Evolutionary conservation across 371 early-diverging fungal species (phyloP), one percentile per base, ranked within the genome.

Genomic region (Mortierella sp.): DNA sequence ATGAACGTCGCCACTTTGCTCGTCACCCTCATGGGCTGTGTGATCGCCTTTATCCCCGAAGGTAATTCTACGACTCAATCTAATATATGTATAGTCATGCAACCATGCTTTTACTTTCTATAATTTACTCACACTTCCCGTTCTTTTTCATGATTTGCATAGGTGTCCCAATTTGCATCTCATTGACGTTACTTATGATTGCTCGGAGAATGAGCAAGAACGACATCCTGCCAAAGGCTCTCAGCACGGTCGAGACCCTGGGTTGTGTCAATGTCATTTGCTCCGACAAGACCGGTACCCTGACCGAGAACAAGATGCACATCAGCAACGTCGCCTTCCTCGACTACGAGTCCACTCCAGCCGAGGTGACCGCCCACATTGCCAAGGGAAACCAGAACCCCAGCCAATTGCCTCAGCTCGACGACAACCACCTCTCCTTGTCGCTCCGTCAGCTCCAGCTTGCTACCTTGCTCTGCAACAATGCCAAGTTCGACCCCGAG

Each of bases 201-300:
- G 93, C 93, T 16, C 83, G 87, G 7, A 87, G 89, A 24, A 89
- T 93, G 90, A 79, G 87, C 22, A 81, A 74, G 37, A 86, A 80
- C 64, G 87, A 89, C 47, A 89, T 93, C 34, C 76, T 92, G 29
- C 90, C 91, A 41, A 92, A 92, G 76, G 89, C 92, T 10, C 80
- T 93, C 50, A 85, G 88, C 53, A 90, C 91, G 0, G 89, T 95
- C 8, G 94, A 94, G 79, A 92, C 93, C 10, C 81, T 94, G 26
- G 94, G 94, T 19, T 89, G 89, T 71, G 91, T 94, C 61, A 88
- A 88, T 39, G 89, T 92, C 31, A 91, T 95, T 8, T 93, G 92
- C 77, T 90, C 91, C 16, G 93, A 93, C 75, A 94, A 95, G 77
- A 94, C 93, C 1, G 93, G 94, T 14, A 94, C 94, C 11, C 76